Evolutionary conservation across 1,284 basidiomycete species (phyloP), one percentile per base, ranked within the genome.

Genomic region (Papiliotrema flavescens): DNA sequence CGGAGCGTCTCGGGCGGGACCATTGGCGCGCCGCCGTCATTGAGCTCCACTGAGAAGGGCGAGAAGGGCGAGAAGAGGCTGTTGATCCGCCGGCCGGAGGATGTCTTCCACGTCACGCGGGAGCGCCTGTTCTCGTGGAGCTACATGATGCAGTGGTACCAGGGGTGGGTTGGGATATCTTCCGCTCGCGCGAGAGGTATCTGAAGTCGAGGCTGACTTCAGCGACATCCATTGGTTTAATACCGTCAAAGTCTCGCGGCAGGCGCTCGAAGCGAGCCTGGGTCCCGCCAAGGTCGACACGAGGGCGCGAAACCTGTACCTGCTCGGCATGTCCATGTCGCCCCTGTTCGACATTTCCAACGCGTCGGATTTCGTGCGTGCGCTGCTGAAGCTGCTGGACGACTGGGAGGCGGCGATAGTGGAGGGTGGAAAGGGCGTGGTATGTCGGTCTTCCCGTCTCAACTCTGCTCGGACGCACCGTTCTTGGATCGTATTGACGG

Each of bases 351-450:
- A 80, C 50, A 77, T 78, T 19, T 54, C 70, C 0, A 62, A 65
- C 1, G 68, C 72, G 2, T 47, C 56, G 14, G 79, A 81, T 49
- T 77, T 77, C 46, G 53, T 80, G 3, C 70, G 69, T n/a, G 71
- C 69, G 2, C 51, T 79, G 26, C 48, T 69, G 9, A 71, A 67
- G 46, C 54, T 80, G 17, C 56, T 79, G 26, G 75, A 78, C 13
- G 79, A 80, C 57, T 80, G 77, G 66, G 80, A 81, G 51, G 50
- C 57, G 1, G 70, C 74, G 51, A 60, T 66, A 0, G 78, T 79
- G 57, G 74, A 73, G 58, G 62, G 67, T 0, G 55, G 50, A 50
- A 64, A 74, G 56, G 63, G 63, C 22, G 28, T 32, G 11, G 28
- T 32, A 11, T 11, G 28, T 32, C 28, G 6, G 28, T 32, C 28